phyloP scores from a whole-genome alignment of 2,329 filamentous ascomycete genomes.

The Nemania abortiva region DNA sequence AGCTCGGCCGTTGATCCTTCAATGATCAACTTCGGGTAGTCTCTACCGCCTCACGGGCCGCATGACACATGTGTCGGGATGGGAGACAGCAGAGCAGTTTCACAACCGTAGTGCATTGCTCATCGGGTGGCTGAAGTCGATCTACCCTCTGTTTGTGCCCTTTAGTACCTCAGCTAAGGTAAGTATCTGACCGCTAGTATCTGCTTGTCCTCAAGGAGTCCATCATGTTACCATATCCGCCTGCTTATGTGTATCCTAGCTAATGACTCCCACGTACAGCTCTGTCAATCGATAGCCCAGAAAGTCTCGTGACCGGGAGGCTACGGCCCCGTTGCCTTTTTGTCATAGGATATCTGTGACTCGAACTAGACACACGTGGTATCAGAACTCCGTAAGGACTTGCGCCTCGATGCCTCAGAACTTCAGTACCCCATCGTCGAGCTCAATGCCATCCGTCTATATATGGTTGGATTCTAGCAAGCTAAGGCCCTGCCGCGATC shows the following conservation, averaged over 20 bases:
- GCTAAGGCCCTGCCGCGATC: constrained; percentile 53
- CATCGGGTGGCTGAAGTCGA: constrained; percentile 54
- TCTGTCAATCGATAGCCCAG: constrained; percentile 54
- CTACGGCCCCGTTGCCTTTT: constrained; percentile 48
- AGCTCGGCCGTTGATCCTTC: constrained; percentile 32
- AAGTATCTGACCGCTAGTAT: constrained; percentile 25
- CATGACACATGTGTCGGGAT: constrained; percentile 61
- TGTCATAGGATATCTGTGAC: constrained; percentile 47
- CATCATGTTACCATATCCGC: too few species aligned
- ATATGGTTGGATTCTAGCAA: constrained; percentile 57
- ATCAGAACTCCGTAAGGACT: constrained; percentile 53
- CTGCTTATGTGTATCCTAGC: not conserved
- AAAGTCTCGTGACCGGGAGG: constrained; percentile 47
- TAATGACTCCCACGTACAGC: constrained; percentile 45
- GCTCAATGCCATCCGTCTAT: constrained; percentile 57
- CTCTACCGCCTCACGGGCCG: constrained; percentile 60
- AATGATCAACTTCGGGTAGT: constrained; percentile 54
- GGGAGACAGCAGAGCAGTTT: constrained; percentile 55
- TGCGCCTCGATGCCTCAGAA: constrained; percentile 52
- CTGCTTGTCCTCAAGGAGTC: not conserved
- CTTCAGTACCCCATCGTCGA: constrained; percentile 58
- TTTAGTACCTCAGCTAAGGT: constrained; percentile 54
- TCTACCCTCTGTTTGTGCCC: constrained; percentile 62
- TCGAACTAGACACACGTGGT: constrained; percentile 50
- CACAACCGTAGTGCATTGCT: constrained; percentile 57